These are phyloP conservation scores for Pseudogymnoascus sp. DNA, from an alignment of 2,329 filamentous ascomycete species.

Conservation along the genomic window DNA sequence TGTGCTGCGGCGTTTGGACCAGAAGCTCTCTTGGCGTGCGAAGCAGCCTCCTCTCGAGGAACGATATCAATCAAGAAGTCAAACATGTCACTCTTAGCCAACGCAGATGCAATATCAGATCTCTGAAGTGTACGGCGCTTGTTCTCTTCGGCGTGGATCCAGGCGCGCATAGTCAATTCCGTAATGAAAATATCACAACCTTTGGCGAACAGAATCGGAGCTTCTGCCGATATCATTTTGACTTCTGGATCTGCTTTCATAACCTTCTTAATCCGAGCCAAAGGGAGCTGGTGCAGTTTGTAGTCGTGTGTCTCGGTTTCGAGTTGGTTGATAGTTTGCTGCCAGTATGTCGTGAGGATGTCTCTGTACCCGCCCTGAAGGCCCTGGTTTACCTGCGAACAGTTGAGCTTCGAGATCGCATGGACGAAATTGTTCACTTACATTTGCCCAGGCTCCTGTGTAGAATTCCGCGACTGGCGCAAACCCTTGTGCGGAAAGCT, in stretches of 20 bases:
- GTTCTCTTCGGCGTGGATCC: constrained; percentile 99
- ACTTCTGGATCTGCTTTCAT: constrained; percentile 99
- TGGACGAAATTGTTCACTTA: constrained; percentile 37
- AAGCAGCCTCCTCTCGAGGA: constrained; percentile 83
- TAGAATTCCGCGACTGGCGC: constrained; percentile 87
- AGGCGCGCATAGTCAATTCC: constrained; percentile 96
- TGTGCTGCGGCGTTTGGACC: constrained; percentile 39
- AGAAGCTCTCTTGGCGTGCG: constrained; percentile 69
- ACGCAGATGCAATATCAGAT: constrained; percentile 90
- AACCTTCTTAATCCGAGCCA: constrained; percentile 99
- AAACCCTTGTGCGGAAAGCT: constrained; percentile 82
- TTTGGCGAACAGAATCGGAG: constrained; percentile 95
- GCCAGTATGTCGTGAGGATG: constrained; percentile 98
- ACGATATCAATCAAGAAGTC: constrained; percentile 99
- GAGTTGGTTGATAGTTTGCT: constrained; percentile 92
- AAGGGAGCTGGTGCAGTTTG: constrained; percentile 91
- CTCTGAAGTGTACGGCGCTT: constrained; percentile 92
- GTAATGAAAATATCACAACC: constrained; percentile 99
- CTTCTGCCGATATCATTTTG: constrained; percentile 99
- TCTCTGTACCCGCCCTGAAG: constrained; percentile 89
- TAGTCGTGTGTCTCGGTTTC: constrained; percentile 96
- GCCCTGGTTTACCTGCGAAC: constrained; percentile 79
- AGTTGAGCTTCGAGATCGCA: constrained; percentile 21
- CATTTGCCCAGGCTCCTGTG: constrained; percentile 91
- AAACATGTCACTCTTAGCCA: constrained; percentile 99